Base-by-base conservation (phyloP, 164 flowering plant genomes). In the Kalanchoe fedtschenkoi region DNA sequence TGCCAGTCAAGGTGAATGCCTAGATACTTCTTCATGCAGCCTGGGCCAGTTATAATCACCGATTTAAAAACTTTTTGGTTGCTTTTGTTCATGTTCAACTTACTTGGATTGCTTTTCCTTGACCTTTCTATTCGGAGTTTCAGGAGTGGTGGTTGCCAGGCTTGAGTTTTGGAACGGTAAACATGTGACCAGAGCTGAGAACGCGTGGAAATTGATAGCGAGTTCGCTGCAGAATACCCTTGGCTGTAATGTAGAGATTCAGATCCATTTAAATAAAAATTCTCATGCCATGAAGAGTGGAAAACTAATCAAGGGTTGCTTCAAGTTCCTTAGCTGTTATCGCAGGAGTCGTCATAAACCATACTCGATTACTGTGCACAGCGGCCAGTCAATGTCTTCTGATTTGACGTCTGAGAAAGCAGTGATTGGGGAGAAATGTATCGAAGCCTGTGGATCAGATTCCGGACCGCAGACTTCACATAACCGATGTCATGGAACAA, bases 171-270 rank as follows among this genome's bases (percentile, higher is more conserved):
- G 32, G 64, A 78, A 70, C 67, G 82, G 83, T 44, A 76, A 77
- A 37, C 66, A 82, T 62, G 88, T 82, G 35, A 69, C 81, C 17
- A 80, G 75, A 71, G 98, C 93, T 28, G 96, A 92, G 65, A 92
- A 79, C 56, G 83, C 89, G 13, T 84, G 91, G 98, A 87, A 89
- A 70, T 43, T 68, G 60, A 89, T 92, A 71, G 95, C 95, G 33
- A 76, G 77, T 67, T 81, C 82, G 33, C 83, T 92, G 64, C 92
- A 84, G 65, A 70, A 70, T 44, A 69, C 77, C n/a, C 74, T 92
- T 66, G 87, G 95, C 11, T 74, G 84, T 62, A 87, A 92, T 64
- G 84, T 92, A 17, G 96, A 89, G 71, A 77, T 92, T 13, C 80
- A 87, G 68, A 79, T 89, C 58, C 84, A 80, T 69, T 78, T 84